Evolutionary conservation across 371 early-diverging fungal species (phyloP).

Genomic region (Dichotomocladium elegans): DNA sequence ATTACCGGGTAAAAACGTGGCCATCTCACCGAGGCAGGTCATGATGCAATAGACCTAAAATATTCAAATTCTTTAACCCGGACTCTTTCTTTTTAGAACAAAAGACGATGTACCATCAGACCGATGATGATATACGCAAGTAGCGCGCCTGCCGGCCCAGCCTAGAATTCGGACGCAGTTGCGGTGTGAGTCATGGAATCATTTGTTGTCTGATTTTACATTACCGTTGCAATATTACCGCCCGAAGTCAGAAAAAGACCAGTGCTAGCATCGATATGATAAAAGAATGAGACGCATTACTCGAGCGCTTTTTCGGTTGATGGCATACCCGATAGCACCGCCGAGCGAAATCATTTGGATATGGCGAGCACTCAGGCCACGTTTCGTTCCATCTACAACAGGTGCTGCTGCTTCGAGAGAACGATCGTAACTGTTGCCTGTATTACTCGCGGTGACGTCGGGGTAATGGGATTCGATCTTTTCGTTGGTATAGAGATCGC

Average conservation of each 20-base stretch:
- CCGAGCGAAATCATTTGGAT: constrained; percentile 81
- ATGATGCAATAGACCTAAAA: constrained; percentile 75
- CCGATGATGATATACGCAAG: constrained; percentile 59
- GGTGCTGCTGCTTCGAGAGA: too few relatives aligned
- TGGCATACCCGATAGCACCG: constrained; percentile 44
- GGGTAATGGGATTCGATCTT: too few relatives aligned
- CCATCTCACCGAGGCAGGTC: constrained; percentile 85
- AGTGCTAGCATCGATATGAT: constrained; percentile 48
- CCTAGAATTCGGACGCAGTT: too few relatives aligned
- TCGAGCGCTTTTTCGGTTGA: too few relatives aligned
- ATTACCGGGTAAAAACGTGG: constrained; percentile 61
- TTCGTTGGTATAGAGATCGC: too few relatives aligned
- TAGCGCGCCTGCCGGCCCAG: constrained; percentile 78
- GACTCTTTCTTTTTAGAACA: neutral
- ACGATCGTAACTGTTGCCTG: too few relatives aligned
- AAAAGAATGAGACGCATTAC: neutral
- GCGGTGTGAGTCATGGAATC: too few relatives aligned
- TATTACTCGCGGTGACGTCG: too few relatives aligned
- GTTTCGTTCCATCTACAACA: constrained; percentile 37
- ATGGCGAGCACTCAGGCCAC: constrained; percentile 68
- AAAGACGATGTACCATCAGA: constrained; percentile 31
- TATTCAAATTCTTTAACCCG: neutral
- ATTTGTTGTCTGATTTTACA: too few relatives aligned
- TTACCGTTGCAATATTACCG: constrained; percentile 50
- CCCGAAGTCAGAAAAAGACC: constrained; percentile 88